Evolutionary conservation across 345 rosid species (phyloP), one percentile per base, ranked within the genome.

Genomic region (Syzygium oleosum): DNA sequence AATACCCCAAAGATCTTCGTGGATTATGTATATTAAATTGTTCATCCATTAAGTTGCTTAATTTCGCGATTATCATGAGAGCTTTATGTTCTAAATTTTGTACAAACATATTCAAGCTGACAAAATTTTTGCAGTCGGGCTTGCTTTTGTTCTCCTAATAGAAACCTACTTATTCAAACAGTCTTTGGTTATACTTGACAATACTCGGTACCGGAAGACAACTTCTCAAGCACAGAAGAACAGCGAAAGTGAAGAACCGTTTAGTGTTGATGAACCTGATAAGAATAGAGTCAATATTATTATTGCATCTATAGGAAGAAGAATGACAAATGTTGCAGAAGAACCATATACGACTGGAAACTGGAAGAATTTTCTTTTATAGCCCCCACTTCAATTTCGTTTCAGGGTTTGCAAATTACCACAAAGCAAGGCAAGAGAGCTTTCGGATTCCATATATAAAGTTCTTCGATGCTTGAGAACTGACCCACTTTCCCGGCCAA

Each of bases 381-480:
- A 68, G 46, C 79, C 46, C 52, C 77, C 21, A 13, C 51, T 23
- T 56, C 78, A 58, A 58, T 54, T 84, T 11, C 2, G 13, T 29
- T 68, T 90, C 92, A 90, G 25, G 92, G 85, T 85, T 87, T 91
- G 88, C 93, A 95, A 56, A 94, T 89, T 10, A 93, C 92, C 53
- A 95, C 96, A 89, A 95, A 96, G 90, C 99, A 95, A 89, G 96
- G 96, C 38, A 96, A 91, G 63, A 96, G 93, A 90, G 97, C 97
- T 87, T 87, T 92, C 61, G 92, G 93, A 90, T 91, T 91, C 73
- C 93, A 88, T 9, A 92, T 31, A 87, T 89, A 94, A 15, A 96
- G 93, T 77, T 96, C 98, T 51, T 94, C 96, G 85, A 93, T 87
- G 21, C 87, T 89, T 0, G 88, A 87, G 84, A 61, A 31, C 16